A percentile compares a stretch with the other conserved stretches of the same genome.
These are phyloP conservation scores for Colletotrichum lindemuthianum DNA, from an alignment of 2,329 filamentous ascomycete genomes.

Conservation along the genomic window DNA sequence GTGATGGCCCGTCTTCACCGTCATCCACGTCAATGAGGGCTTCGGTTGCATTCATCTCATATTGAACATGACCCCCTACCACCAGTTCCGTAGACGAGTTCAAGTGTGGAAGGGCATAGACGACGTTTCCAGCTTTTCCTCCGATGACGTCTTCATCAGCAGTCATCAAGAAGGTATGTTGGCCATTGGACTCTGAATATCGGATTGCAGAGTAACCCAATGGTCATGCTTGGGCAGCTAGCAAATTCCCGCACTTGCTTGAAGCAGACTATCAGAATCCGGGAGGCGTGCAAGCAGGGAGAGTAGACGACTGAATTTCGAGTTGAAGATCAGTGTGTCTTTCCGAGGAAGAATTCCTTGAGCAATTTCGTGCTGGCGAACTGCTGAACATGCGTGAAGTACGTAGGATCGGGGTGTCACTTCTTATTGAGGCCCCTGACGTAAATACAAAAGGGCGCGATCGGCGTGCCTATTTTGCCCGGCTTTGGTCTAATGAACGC, in stretches of 20 bases:
- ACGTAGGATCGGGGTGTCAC: constrained; percentile 81
- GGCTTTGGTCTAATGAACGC: constrained; percentile 74
- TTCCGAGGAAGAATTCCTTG: constrained; percentile 78
- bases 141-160: too few relatives aligned
- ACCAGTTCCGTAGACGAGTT: constrained; percentile 60
- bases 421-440: constrained; percentile 85
- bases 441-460: constrained; percentile 82
- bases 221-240: too few relatives aligned
- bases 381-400: constrained; percentile 79
- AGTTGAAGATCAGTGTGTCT: constrained; percentile 83
- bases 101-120: constrained; percentile 58
- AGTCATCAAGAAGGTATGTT: too few relatives aligned
- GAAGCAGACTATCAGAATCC: too few relatives aligned
- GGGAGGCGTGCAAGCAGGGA: too few relatives aligned
- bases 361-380: constrained; percentile 83
- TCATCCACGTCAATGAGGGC: constrained; percentile 52
- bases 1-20: constrained; percentile 59
- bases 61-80: constrained; percentile 57
- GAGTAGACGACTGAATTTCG: constrained; percentile 65
- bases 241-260: too few relatives aligned
- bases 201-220: too few relatives aligned
- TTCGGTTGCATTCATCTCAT: constrained; percentile 60
- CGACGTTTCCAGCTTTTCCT: too few relatives aligned
- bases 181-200: too few relatives aligned
- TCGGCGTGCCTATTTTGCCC: constrained; percentile 75